phyloP scores from a whole-genome alignment of 352 stramenopile genomes.

The Globisporangium megalacanthum region DNA sequence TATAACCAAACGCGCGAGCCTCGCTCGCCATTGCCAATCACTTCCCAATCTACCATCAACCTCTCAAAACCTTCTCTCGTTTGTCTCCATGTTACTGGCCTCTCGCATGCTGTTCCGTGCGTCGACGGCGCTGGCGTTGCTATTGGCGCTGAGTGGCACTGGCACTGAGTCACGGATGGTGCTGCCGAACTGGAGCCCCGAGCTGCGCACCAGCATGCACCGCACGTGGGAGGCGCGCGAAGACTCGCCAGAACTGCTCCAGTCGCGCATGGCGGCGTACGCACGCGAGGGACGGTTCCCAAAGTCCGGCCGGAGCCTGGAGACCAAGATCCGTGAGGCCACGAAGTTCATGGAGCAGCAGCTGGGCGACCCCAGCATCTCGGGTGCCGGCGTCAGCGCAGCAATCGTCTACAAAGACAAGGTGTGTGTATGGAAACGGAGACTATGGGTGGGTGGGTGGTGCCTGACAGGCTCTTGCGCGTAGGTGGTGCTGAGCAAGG shows the following conservation, averaged over 20 bases:
- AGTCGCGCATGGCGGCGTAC: conserved; percentile 28
- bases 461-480: neutral
- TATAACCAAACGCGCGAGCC: neutral
- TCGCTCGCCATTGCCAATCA: neutral
- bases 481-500: conserved; percentile 30
- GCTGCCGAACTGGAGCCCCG: conserved; percentile 2
- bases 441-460: neutral
- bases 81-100: neutral
- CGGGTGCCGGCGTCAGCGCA: conserved; percentile 36
- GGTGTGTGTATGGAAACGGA: conserved; percentile 8
- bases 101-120: neutral
- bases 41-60: neutral
- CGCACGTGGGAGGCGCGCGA: conserved; percentile 4
- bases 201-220: conserved; percentile 14
- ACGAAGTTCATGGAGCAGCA: conserved; percentile 38
- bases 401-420: conserved; percentile 51
- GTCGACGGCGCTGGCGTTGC: conserved; percentile 1
- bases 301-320: conserved; percentile 22
- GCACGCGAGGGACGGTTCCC: conserved; percentile 31
- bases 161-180: conserved; percentile 5
- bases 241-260: conserved; percentile 7
- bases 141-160: neutral
- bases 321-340: conserved; percentile 39
- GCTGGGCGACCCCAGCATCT: conserved; percentile 22
- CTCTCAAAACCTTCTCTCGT: neutral